Evolutionary conservation across 345 rosid genomes (phyloP).

Genomic region (Syzygium aromaticum): DNA sequence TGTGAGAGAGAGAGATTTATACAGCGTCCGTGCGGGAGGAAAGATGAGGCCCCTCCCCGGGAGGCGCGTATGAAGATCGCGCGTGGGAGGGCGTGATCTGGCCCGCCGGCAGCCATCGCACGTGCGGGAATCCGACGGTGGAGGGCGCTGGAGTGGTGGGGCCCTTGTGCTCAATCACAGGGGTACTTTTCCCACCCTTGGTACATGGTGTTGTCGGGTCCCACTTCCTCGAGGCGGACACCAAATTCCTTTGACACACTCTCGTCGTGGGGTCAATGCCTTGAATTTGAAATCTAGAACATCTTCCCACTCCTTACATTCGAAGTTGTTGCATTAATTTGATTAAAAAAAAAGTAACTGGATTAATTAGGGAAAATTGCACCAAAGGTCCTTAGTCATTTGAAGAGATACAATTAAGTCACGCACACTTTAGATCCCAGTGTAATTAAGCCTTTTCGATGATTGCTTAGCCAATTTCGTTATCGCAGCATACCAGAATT

Average conservation of each 20-base stretch:
- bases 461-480: not conserved
- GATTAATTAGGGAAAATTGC: not conserved
- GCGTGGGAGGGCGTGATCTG: conserved; percentile 12
- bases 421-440: not conserved
- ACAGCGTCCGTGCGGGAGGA: not conserved
- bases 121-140: conserved; percentile 4
- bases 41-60: not conserved
- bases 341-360: not conserved
- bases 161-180: not conserved
- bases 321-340: too few relatives aligned
- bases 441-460: not conserved
- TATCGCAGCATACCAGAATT: fast-evolving
- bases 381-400: not conserved
- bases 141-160: not conserved
- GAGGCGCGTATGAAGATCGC: not conserved
- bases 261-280: not conserved
- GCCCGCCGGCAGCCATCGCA: conserved; percentile 10
- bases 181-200: not conserved
- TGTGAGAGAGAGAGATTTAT: not conserved
- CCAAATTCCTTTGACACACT: not conserved
- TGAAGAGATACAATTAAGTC: not conserved
- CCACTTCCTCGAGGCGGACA: not conserved
- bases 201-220: not conserved
- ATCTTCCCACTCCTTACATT: not conserved
- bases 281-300: not conserved